Percentiles rank a stretch among this genome's conserved stretches.
Evolutionary conservation across 2,329 filamentous ascomycete genomes (phyloP).

Genomic region (Leptographium lundbergii): DNA sequence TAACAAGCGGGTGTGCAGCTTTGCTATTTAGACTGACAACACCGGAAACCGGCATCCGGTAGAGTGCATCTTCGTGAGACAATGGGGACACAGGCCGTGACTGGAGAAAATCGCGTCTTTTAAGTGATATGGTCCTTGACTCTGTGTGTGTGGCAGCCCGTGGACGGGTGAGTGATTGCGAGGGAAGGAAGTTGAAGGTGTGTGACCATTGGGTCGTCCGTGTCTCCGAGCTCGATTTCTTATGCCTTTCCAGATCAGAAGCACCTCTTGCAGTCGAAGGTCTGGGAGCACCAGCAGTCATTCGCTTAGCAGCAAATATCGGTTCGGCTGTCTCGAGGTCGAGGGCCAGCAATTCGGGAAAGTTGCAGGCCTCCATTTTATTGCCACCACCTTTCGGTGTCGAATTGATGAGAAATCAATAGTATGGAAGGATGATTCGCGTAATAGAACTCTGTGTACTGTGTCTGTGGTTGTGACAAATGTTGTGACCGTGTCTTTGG

Average conservation of each 20-base stretch:
- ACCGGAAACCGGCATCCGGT: not conserved
- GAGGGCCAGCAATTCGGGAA: constrained; percentile 42
- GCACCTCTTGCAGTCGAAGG: not conserved
- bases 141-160: too few species aligned
- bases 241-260: not conserved
- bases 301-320: constrained; percentile 35
- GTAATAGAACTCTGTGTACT: not conserved
- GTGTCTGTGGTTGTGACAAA: not conserved
- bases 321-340: constrained; percentile 37
- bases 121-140: not conserved
- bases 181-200: not conserved
- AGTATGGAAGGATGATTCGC: not conserved
- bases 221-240: too few species aligned
- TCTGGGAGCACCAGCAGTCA: constrained; percentile 37
- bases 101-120: too few species aligned
- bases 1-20: constrained; percentile 11
- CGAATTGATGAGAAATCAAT: not conserved
- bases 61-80: not conserved
- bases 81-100: not conserved
- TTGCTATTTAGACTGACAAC: not conserved
- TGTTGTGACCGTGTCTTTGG: not conserved
- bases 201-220: not conserved
- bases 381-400: not conserved
- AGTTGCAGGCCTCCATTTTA: constrained; percentile 23
- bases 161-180: not conserved